phyloP scores from a whole-genome alignment of 2,329 filamentous ascomycete genomes.

The Sarocladium kiliense region DNA sequence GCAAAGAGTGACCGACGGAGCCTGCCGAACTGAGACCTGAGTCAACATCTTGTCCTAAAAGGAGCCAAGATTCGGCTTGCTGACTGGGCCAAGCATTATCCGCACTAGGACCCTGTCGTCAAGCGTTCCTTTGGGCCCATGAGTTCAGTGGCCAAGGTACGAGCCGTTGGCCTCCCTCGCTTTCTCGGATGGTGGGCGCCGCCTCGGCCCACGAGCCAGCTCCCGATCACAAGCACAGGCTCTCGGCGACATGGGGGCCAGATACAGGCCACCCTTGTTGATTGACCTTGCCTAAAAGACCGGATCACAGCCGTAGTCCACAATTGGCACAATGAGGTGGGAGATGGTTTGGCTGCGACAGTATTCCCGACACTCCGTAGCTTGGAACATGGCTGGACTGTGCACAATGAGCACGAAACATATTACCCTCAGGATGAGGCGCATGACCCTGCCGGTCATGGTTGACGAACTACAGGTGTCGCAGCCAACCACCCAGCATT shows the following conservation, averaged over 20 bases:
- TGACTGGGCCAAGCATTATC: conserved; percentile 4
- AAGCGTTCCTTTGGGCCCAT: neutral
- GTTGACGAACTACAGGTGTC: too few relatives aligned
- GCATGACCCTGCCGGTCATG: too few relatives aligned
- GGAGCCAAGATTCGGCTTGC: conserved; percentile 1
- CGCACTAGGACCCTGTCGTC: neutral
- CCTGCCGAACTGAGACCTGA: conserved; percentile 4
- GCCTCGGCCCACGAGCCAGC: neutral
- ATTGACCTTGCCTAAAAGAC: neutral
- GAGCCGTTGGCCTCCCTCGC: neutral
- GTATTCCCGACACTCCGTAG: too few relatives aligned
- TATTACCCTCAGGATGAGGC: too few relatives aligned
- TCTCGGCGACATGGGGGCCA: neutral
- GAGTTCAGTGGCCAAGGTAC: neutral
- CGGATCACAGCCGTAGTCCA: too few relatives aligned
- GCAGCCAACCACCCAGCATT: too few relatives aligned
- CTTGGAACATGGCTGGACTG: too few relatives aligned
- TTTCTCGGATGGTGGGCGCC: neutral
- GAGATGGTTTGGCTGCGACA: too few relatives aligned
- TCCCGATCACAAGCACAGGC: neutral
- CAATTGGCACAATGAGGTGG: too few relatives aligned
- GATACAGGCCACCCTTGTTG: neutral
- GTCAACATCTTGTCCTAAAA: neutral
- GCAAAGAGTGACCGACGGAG: neutral
- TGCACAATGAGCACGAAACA: too few relatives aligned